These are phyloP conservation scores for Cyberlindnera bimundalis DNA, from an alignment of 805 yeast genomes.

Conservation along the genomic window DNA sequence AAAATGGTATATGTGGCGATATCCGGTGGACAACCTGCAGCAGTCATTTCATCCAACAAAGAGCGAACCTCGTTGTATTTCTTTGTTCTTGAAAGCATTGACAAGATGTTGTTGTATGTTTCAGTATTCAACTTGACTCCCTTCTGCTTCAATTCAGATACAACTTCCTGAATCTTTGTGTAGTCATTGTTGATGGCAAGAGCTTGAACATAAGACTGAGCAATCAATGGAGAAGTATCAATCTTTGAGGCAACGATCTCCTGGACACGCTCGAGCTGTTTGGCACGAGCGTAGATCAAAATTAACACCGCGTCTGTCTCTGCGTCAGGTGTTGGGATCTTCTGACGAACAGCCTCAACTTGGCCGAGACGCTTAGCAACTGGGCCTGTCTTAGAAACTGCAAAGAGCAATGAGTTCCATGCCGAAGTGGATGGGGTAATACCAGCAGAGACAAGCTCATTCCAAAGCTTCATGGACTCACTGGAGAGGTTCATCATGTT, in stretches of 20 bases:
- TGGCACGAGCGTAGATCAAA: slow-evolving; percentile 45
- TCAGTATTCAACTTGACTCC: slow-evolving; percentile 42
- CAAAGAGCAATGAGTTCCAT: slow-evolving; percentile 59
- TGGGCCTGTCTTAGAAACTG: slow-evolving; percentile 35
- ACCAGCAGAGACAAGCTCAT: slow-evolving; percentile 39
- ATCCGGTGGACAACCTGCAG: slow-evolving; percentile 46
- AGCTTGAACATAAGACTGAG: slow-evolving; percentile 23
- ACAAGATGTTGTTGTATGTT: slow-evolving; percentile 52
- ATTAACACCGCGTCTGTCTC: slow-evolving; percentile 48
- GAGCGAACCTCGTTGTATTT: slow-evolving; percentile 45
- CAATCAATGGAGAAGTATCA: slow-evolving; percentile 30
- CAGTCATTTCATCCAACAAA: slow-evolving; percentile 45
- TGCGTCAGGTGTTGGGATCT: slow-evolving; percentile 40
- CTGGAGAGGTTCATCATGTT: slow-evolving; percentile 34
- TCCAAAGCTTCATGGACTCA: slow-evolving; percentile 47
- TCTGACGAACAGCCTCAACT: slow-evolving; percentile 36
- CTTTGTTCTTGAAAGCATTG: slow-evolving; percentile 36
- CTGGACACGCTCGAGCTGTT: slow-evolving; percentile 35
- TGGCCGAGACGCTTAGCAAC: slow-evolving; percentile 30
- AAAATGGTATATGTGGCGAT: slow-evolving; percentile 60
- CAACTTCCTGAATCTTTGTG: slow-evolving; percentile 11
- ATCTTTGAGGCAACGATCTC: slow-evolving; percentile 33
- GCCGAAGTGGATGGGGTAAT: slow-evolving; percentile 40
- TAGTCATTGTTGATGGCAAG: slow-evolving; percentile 15
- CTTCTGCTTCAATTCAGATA: slow-evolving; percentile 18